A percentile compares a stretch with the other conserved stretches of the same genome.
These are phyloP conservation scores for Pestalotiopsis fici DNA, from an alignment of 2,329 filamentous ascomycete species.

Conservation along the genomic window DNA sequence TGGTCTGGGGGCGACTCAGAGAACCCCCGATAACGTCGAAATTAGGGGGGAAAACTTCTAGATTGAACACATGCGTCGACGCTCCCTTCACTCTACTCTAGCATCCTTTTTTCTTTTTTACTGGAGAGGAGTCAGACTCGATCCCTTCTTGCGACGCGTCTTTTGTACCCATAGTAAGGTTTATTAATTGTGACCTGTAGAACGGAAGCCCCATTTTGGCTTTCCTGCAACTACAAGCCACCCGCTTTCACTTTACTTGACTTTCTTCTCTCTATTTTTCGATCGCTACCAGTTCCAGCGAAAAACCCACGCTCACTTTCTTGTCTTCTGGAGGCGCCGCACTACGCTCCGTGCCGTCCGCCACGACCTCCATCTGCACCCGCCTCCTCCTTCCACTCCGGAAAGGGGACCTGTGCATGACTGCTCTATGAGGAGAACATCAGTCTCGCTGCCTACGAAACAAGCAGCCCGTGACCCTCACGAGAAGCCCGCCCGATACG, in stretches of 20 bases:
- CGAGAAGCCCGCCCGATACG: constrained; percentile 67
- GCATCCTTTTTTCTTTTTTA: neutral
- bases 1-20: neutral
- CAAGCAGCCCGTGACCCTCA: constrained; percentile 60
- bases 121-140: neutral
- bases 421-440: constrained; percentile 62
- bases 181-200: neutral
- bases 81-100: neutral
- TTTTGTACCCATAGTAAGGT: neutral
- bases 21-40: constrained; percentile 6
- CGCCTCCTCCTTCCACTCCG: neutral
- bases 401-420: constrained; percentile 5
- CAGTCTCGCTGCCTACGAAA: constrained; percentile 64
- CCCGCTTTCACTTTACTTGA: neutral
- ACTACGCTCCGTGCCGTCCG: neutral
- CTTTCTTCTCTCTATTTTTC: neutral
- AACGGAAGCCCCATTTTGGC: neutral
- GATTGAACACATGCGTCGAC: constrained; percentile 14
- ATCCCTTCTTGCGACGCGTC: neutral
- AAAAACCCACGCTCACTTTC: neutral
- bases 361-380: neutral
- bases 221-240: neutral
- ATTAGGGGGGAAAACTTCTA: constrained; percentile 22
- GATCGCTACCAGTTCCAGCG: neutral
- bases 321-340: neutral